Percentiles rank a stretch among this genome's conserved stretches.
phyloP scores from a whole-genome alignment of 2,329 filamentous ascomycete genomes.

The Corynespora cassiicola region DNA sequence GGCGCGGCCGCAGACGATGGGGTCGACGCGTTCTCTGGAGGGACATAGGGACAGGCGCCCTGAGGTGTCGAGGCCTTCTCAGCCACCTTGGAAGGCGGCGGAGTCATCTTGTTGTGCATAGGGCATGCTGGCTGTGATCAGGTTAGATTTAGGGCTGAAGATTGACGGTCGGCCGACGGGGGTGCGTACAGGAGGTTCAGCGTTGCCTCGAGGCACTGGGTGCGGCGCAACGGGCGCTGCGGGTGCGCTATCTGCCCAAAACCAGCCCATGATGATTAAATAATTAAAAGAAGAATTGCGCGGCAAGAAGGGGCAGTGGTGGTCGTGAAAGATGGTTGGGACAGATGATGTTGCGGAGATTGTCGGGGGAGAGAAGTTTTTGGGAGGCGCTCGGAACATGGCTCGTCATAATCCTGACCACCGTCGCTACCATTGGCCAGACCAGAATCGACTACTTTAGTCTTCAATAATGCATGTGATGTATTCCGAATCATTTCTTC shows the following conservation, averaged over 20 bases:
- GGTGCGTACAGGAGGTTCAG: slow-evolving; percentile 65
- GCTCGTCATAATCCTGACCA: slow-evolving; percentile 33
- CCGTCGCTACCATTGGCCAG: slow-evolving; percentile 37
- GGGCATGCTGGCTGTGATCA: slow-evolving; percentile 67
- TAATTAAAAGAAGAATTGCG: slow-evolving; percentile 11
- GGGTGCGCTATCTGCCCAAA: slow-evolving; percentile 67
- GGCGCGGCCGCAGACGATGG: slow-evolving; percentile 28
- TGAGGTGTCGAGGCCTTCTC: slow-evolving; percentile 37
- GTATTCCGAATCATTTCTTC: no score
- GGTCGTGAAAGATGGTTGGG: slow-evolving; percentile 15
- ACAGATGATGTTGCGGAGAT: slow-evolving; percentile 36
- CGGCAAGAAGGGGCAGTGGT: slow-evolving; percentile 14
- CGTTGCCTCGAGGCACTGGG: slow-evolving; percentile 53
- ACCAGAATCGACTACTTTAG: no score
- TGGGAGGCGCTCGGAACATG: slow-evolving; percentile 32
- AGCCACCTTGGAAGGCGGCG: slow-evolving; percentile 34
- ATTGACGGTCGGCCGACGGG: slow-evolving; percentile 27
- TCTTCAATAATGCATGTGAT: no score
- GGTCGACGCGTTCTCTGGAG: slow-evolving; percentile 50
- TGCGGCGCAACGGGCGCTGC: slow-evolving; percentile 53
- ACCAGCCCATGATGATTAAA: slow-evolving; percentile 67
- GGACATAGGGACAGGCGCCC: slow-evolving; percentile 58
- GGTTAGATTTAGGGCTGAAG: slow-evolving; percentile 27
- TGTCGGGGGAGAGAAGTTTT: slow-evolving; percentile 40
- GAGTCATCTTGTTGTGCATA: slow-evolving; percentile 64